Evolutionary conservation across 768 basidiomycete genomes (phyloP), one percentile per base, ranked within the genome.

Genomic region (Suillus discolor): DNA sequence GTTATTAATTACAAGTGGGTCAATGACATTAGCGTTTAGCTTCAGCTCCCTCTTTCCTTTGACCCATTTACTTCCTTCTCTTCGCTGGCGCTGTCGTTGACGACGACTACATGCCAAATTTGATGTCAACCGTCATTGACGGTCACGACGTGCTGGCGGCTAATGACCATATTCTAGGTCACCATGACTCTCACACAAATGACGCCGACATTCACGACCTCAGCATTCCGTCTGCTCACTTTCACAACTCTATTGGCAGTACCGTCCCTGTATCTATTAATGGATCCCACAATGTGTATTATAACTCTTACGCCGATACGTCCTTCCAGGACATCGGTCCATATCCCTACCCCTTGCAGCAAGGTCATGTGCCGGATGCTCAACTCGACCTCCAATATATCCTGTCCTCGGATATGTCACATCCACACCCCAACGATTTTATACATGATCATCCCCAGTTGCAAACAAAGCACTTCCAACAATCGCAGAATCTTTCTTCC

Each of bases 201-300:
- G 74, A 76, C 69, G 64, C 74, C 13, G 72, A 77, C 75, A 53
- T 70, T 47, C 69, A 74, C 66, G 77, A 77, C 76, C 74, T 77
- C 69, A 64, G 70, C 75, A 69, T 78, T 68, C 75, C 77, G 61
- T 67, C 63, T 68, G 25, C 67, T 57, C 63, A 69, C 36, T 78
- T 75, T 57, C 9, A 67, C 57, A 23, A 41, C 41, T 13, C 66
- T 65, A 68, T 73, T 61, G 62, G 67, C 60, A 65, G 70, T 64
- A 62, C 16, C 65, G 62, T 73, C 47, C 47, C 71, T 76, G 77
- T 76, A 77, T 77, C 76, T 62, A 68, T 76, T 69, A 76, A 73
- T 59, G 76, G 73, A 16, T 45, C 71, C 4, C 47, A 54, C 47
- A 65, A 64, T 62, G 36, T 77, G 74, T 77, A 77, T 77, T 77